Evolutionary conservation across 2,329 filamentous ascomycete genomes (phyloP).

Genomic region (Cordyceps tenuipes): DNA sequence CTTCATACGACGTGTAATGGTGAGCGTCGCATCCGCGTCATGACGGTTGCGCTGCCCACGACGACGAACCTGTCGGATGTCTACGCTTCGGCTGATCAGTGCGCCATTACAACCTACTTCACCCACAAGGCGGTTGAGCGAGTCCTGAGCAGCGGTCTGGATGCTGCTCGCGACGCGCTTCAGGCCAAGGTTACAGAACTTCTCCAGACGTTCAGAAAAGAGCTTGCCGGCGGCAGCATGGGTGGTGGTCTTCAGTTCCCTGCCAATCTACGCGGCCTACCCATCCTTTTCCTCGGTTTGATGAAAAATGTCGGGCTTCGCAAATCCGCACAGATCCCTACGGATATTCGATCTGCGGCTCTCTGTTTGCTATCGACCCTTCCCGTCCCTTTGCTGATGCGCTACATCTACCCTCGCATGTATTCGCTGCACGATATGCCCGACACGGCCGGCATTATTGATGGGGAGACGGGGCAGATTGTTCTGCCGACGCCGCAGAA

Average conservation of each 20-base stretch:
- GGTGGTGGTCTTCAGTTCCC: conserved; percentile 92
- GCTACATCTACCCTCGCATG: conserved; percentile 81
- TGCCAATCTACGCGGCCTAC: conserved; percentile 79
- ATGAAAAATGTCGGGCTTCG: conserved; percentile 95
- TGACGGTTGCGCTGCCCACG: conserved; percentile 88
- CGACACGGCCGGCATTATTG: conserved; percentile 78
- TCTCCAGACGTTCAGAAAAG: conserved; percentile 91
- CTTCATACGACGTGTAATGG: conserved; percentile 97
- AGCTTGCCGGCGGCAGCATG: conserved; percentile 91
- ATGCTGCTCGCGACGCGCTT: conserved; percentile 82
- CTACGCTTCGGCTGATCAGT: conserved; percentile 91
- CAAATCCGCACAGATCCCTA: conserved; percentile 88
- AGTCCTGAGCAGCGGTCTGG: conserved; percentile 74
- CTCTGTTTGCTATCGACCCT: conserved; percentile 91
- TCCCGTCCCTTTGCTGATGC: conserved; percentile 79
- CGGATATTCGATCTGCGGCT: conserved; percentile 86
- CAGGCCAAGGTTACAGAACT: conserved; percentile 90
- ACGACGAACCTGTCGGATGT: conserved; percentile 84
- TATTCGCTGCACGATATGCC: conserved; percentile 96
- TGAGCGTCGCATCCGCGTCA: conserved; percentile 86
- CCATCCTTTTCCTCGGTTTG: conserved; percentile 82
- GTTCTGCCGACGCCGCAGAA: conserved; percentile 78
- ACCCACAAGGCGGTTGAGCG: conserved; percentile 96
- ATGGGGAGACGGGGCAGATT: conserved; percentile 81
- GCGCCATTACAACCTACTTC: conserved; percentile 88